Evolutionary conservation across 2,329 filamentous ascomycete species (phyloP).

Genomic region (Pseudocercospora vitis): DNA sequence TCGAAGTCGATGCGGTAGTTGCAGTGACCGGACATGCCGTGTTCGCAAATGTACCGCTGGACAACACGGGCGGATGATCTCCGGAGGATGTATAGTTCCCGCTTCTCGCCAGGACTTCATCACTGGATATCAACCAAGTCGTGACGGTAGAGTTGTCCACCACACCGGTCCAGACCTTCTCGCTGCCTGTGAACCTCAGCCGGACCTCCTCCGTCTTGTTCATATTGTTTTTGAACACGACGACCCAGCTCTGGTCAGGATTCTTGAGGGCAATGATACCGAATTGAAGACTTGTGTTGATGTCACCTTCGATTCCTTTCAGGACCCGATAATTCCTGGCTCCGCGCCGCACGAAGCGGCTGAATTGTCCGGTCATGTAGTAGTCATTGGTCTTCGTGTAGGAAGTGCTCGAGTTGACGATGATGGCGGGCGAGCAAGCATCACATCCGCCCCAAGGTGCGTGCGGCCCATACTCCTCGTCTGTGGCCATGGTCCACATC

Average conservation of each 20-base stretch:
- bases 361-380: slow-evolving; percentile 57
- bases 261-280: slow-evolving; percentile 27
- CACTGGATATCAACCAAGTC: slow-evolving; percentile 25
- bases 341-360: slow-evolving; percentile 28
- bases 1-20: background rate
- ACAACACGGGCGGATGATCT: no score
- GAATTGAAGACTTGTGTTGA: slow-evolving; percentile 22
- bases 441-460: slow-evolving; percentile 45
- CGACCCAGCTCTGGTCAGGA: slow-evolving; percentile 28
- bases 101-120: slow-evolving; percentile 4
- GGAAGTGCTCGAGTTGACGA: slow-evolving; percentile 63
- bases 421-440: slow-evolving; percentile 60
- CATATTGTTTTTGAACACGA: slow-evolving; percentile 31
- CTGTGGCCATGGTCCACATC: slow-evolving; percentile 50
- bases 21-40: slow-evolving; percentile 5
- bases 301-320: slow-evolving; percentile 20
- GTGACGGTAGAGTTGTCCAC: slow-evolving; percentile 24
- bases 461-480: slow-evolving; percentile 47
- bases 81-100: background rate
- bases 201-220: slow-evolving; percentile 24
- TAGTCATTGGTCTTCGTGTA: slow-evolving; percentile 53
- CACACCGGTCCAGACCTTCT: slow-evolving; percentile 25
- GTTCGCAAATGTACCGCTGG: no score
- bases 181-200: slow-evolving; percentile 26
- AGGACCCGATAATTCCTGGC: slow-evolving; percentile 24